Evolutionary conservation across 345 rosid species (phyloP).

Genomic region (Eucalyptus decipiens): DNA sequence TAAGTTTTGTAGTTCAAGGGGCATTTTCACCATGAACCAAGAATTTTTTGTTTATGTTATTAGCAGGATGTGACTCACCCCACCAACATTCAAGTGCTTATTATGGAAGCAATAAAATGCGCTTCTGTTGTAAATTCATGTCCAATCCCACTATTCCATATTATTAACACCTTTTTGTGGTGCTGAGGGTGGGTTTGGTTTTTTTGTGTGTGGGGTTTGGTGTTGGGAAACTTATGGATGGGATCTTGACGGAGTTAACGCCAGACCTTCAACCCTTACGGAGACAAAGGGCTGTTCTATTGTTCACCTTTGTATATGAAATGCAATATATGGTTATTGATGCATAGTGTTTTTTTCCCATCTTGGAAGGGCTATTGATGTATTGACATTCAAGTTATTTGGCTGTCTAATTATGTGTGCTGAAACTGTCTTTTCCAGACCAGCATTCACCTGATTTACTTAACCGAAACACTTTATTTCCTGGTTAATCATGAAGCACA

Average conservation of each 20-base stretch:
- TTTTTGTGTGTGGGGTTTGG: neutral
- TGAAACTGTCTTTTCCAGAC: neutral
- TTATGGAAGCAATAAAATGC: neutral
- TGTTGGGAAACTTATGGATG: neutral
- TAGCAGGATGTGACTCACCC: neutral
- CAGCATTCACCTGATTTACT: neutral
- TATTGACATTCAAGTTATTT: no score
- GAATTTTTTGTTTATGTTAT: neutral
- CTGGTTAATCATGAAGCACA: neutral
- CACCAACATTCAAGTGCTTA: neutral
- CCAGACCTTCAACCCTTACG: neutral
- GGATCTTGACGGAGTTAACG: neutral
- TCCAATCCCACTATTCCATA: neutral
- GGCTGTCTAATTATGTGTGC: no score
- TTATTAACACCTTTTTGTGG: neutral
- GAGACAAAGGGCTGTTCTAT: neutral
- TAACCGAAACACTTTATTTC: neutral
- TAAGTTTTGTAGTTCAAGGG: no score
- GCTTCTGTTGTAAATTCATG: neutral
- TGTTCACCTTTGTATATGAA: no score
- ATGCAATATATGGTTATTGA: neutral
- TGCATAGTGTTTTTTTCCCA: no score
- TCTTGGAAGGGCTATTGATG: no score
- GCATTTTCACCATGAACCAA: neutral
- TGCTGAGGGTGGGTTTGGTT: neutral